Evolutionary conservation across 768 basidiomycete genomes (phyloP).

Genomic region (Kwoniella pini): DNA sequence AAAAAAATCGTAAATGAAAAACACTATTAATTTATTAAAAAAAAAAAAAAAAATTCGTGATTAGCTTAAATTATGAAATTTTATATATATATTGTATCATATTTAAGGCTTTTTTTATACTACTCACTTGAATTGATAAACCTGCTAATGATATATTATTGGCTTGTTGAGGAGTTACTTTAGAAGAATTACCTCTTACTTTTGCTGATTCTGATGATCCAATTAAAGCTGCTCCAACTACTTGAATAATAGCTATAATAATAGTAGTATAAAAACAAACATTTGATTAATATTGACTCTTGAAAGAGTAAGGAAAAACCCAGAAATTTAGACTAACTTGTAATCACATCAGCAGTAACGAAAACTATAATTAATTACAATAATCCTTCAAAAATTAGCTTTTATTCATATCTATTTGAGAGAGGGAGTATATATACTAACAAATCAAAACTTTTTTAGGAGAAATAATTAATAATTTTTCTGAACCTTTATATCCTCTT

Average conservation of each 20-base stretch:
- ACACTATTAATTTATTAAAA: constrained; percentile 22
- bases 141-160: constrained; percentile 55
- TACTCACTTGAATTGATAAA: constrained; percentile 50
- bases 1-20: constrained; percentile 52
- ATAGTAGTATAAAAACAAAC: background rate
- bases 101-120: background rate
- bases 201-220: constrained; percentile 49
- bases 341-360: constrained; percentile 46
- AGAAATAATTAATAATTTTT: constrained; percentile 39
- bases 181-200: constrained; percentile 25
- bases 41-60: background rate
- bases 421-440: constrained; percentile 12
- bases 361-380: constrained; percentile 28
- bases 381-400: background rate
- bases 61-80: background rate
- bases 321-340: constrained; percentile 24
- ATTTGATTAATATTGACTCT: background rate
- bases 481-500: constrained; percentile 28
- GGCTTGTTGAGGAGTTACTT: constrained; percentile 44
- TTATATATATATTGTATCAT: background rate
- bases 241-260: constrained; percentile 45
- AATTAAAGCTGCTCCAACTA: constrained; percentile 54
- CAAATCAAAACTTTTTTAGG: constrained; percentile 45
- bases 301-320: background rate
- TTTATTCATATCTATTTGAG: background rate